These are phyloP conservation scores for Gossypioides kirkii DNA, from an alignment of 345 rosid species.

Conservation along the genomic window DNA sequence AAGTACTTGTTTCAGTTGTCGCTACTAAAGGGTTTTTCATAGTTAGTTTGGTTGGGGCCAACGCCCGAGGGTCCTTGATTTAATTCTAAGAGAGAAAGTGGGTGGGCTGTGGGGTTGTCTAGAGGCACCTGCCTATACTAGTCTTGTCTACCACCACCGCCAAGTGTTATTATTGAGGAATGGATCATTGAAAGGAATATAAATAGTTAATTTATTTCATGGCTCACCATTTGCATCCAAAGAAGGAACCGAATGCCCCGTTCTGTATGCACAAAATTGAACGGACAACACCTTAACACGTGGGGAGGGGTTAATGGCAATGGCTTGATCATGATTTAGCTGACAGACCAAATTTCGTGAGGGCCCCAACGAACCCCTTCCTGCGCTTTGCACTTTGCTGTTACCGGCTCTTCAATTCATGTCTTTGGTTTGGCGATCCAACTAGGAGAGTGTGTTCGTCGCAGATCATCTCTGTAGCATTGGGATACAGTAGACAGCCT, in stretches of 20 bases:
- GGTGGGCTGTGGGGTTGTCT: constrained; percentile 1
- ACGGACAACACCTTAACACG: not conserved
- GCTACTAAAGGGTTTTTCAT: not conserved
- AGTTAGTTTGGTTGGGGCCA: not conserved
- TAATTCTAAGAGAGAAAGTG: not conserved
- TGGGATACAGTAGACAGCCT: not conserved
- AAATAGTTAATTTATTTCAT: not conserved
- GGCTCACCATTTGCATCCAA: not conserved
- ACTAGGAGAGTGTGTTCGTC: not conserved
- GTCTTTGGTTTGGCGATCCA: not conserved
- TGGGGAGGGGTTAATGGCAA: not conserved
- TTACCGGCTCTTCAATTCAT: not conserved
- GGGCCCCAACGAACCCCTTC: not conserved
- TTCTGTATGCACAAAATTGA: not conserved
- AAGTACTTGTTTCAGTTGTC: constrained; percentile 1
- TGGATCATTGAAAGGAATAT: not conserved
- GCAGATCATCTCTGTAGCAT: not conserved
- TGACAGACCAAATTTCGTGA: not conserved
- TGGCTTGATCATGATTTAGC: not conserved
- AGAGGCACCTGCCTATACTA: not conserved
- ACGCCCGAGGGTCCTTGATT: not conserved
- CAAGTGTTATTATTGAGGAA: not conserved
- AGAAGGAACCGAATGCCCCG: not conserved
- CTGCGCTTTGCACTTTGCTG: not conserved
- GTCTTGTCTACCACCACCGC: not conserved